phyloP scores from a whole-genome alignment of 139 green algal genomes.

The Chlorella vulgaris region DNA sequence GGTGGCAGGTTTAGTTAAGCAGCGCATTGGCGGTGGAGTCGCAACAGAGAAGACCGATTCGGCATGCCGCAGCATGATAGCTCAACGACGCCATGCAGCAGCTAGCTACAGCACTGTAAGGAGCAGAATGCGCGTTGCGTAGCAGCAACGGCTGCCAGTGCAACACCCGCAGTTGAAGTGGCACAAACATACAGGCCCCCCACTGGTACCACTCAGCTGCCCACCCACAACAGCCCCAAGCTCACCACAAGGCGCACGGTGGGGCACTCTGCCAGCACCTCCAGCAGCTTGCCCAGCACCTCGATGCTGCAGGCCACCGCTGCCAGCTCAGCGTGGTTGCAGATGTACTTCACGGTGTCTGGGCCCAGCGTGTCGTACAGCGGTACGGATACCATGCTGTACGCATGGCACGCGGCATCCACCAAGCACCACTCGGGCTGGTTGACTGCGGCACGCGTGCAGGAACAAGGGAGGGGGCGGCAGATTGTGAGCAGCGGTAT shows the following conservation, averaged over 20 bases:
- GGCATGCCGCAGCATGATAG: too few relatives aligned
- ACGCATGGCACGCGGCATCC: constrained; percentile 86
- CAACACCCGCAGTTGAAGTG: too few relatives aligned
- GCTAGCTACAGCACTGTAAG: too few relatives aligned
- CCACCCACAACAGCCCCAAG: background rate
- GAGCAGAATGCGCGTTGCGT: too few relatives aligned
- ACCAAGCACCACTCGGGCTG: constrained; percentile 89
- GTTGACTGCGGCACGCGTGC: constrained; percentile 13
- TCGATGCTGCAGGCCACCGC: constrained; percentile 74
- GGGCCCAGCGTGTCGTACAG: constrained; percentile 97
- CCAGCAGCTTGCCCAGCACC: constrained; percentile 80
- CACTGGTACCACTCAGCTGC: too few relatives aligned
- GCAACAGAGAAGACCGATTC: too few relatives aligned
- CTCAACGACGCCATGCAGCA: too few relatives aligned
- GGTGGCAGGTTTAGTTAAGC: background rate
- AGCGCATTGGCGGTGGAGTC: background rate
- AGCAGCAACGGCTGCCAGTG: too few relatives aligned
- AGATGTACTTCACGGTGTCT: constrained; percentile 95
- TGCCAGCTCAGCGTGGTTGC: constrained; percentile 90
- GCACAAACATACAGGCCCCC: too few relatives aligned
- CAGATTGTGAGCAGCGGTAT: background rate
- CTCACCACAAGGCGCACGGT: constrained; percentile 73
- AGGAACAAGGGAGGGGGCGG: background rate
- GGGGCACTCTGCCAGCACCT: constrained; percentile 71
- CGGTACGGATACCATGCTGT: constrained; percentile 89